These are phyloP conservation scores for Coemansia sp. DNA, from an alignment of 192 early-diverging fungal genomes.

Conservation along the genomic window DNA sequence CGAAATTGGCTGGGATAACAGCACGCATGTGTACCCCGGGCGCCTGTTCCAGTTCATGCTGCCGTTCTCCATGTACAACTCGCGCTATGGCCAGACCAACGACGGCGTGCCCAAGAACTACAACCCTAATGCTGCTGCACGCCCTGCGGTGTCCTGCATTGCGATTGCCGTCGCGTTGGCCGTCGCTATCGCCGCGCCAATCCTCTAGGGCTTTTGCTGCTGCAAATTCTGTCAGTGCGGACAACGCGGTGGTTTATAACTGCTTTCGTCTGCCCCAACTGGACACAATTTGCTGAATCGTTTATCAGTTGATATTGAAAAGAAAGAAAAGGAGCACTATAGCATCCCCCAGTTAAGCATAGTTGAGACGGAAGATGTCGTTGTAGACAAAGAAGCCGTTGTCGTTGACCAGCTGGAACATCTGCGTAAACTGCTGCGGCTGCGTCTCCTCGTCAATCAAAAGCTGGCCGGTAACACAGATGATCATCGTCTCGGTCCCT, in stretches of 20 bases:
- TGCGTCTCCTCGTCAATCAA: constrained; percentile 79
- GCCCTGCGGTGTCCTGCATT: not conserved
- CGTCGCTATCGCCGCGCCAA: not conserved
- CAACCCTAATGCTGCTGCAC: constrained; percentile 44
- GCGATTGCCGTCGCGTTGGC: not conserved
- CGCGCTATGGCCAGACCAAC: constrained; percentile 49
- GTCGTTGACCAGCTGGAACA: constrained; percentile 73
- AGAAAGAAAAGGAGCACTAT: not conserved
- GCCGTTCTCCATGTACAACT: constrained; percentile 53
- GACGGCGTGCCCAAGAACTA: constrained; percentile 49
- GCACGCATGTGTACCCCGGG: constrained; percentile 42
- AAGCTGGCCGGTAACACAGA: constrained; percentile 85
- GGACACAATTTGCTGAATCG: not conserved
- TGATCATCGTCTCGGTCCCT: constrained; percentile 59
- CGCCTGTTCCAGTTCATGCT: constrained; percentile 53
- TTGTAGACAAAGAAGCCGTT: constrained; percentile 83
- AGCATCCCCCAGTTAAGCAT: constrained; percentile 34
- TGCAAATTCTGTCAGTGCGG: too few relatives aligned
- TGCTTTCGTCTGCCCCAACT: not conserved
- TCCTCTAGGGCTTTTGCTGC: too few relatives aligned
- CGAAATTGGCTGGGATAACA: constrained; percentile 51
- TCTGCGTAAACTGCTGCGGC: constrained; percentile 79
- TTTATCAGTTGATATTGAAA: not conserved
- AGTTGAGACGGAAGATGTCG: constrained; percentile 80
- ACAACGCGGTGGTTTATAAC: too few relatives aligned